Conservation (phyloP, 495 filamentous ascomycete species). For the Beverwykella pulmonaria region DNA sequence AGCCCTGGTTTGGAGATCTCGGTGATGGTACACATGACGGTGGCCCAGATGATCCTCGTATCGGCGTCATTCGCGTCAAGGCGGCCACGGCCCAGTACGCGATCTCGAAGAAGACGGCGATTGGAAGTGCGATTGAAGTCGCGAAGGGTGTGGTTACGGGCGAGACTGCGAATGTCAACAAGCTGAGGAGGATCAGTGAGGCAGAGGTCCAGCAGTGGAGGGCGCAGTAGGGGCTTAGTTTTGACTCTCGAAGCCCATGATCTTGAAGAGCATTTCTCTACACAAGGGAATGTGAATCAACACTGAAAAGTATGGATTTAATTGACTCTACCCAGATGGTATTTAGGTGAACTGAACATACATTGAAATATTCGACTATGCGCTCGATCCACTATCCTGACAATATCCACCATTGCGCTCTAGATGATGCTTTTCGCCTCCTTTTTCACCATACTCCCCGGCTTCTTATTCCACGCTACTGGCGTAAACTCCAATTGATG, state of each 20-base stretch:
- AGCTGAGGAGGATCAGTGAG: slow-evolving; percentile 73
- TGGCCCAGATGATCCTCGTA: slow-evolving; percentile 75
- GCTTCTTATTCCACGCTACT: not conserved
- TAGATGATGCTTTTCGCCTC: not conserved
- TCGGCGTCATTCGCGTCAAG: slow-evolving; percentile 70
- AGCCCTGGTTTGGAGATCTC: slow-evolving; percentile 89
- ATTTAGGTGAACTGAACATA: too few species aligned
- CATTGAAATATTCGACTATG: too few species aligned
- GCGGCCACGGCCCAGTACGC: slow-evolving; percentile 66
- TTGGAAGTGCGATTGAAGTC: slow-evolving; percentile 68
- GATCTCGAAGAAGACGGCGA: slow-evolving; percentile 52
- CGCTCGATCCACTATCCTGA: too few species aligned
- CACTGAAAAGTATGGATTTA: too few species aligned
- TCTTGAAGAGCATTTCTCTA: too few species aligned
- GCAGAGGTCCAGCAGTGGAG: slow-evolving; percentile 59
- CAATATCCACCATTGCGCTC: too few species aligned
- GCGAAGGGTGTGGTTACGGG: slow-evolving; percentile 76
- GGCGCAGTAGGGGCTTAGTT: slow-evolving; percentile 15
- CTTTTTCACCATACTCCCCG: not conserved
- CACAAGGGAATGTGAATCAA: too few species aligned
- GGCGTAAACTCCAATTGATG: not conserved
- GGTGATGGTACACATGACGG: slow-evolving; percentile 88
- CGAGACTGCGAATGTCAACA: slow-evolving; percentile 71
- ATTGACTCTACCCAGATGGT: too few species aligned
- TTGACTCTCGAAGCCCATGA: too few species aligned